Conservation (phyloP, 345 rosid genomes). For the Isatis tinctoria region DNA sequence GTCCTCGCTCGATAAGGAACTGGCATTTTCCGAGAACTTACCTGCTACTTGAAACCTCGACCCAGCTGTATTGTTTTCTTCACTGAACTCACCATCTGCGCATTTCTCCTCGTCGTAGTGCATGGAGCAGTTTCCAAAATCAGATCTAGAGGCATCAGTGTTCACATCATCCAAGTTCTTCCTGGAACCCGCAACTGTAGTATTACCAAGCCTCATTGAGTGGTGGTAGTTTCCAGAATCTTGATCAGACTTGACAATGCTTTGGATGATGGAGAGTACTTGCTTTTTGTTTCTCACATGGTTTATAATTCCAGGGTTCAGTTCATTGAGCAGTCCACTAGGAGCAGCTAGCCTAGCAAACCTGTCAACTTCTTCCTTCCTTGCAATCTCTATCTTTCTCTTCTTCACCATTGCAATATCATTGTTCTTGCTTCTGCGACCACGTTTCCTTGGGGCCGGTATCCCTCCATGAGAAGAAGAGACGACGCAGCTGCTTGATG, state of each 20-base stretch:
- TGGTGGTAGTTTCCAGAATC: conserved; percentile 17
- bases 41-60: conserved; percentile 1
- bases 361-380: conserved; percentile 72
- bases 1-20: conserved; percentile 15
- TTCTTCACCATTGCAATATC: conserved; percentile 33
- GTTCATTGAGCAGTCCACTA: conserved; percentile 75
- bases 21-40: conserved; percentile 16
- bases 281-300: conserved; percentile 92
- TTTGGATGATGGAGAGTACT: conserved; percentile 90
- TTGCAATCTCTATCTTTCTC: conserved; percentile 75
- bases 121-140: conserved; percentile 5
- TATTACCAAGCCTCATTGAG: not conserved
- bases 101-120: not conserved
- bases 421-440: conserved; percentile 49
- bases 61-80: conserved; percentile 16
- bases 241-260: conserved; percentile 55
- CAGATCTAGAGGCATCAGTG: conserved; percentile 13
- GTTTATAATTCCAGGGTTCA: conserved; percentile 92
- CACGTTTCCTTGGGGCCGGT: conserved; percentile 71
- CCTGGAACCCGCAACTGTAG: conserved; percentile 4
- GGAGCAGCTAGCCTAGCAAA: conserved; percentile 86
- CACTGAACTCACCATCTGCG: conserved; percentile 18
- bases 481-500: conserved; percentile 20
- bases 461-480: conserved; percentile 60
- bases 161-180: conserved; percentile 14